Conservation (phyloP, 2,329 filamentous ascomycete genomes). For the Aspergillus fijiensis region DNA sequence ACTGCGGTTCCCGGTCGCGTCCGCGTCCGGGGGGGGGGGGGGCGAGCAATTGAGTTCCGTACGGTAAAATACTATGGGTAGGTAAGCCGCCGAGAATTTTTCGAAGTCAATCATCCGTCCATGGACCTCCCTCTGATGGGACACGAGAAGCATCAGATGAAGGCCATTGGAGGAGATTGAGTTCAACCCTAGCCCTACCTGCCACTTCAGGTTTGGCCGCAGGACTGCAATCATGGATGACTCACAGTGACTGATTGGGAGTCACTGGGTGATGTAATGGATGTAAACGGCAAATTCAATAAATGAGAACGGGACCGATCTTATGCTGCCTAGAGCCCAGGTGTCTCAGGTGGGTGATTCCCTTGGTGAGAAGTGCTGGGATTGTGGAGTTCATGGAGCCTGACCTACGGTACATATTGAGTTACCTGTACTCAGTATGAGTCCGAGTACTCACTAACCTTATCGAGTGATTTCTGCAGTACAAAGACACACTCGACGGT, state of each 20-base stretch:
- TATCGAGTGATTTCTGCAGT: too few species aligned
- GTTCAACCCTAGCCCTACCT: slow-evolving; percentile 7
- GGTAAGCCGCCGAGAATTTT: not conserved
- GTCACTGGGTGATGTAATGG: slow-evolving; percentile 3
- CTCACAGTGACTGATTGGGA: not conserved
- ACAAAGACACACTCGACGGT: too few species aligned
- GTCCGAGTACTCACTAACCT: too few species aligned
- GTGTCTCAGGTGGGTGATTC: not conserved
- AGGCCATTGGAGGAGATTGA: not conserved
- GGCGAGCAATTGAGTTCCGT: slow-evolving; percentile 1
- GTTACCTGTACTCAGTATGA: too few species aligned
- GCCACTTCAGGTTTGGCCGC: not conserved
- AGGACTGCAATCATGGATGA: not conserved
- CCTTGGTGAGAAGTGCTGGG: too few species aligned
- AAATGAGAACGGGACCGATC: too few species aligned
- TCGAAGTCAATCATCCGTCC: not conserved
- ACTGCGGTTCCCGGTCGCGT: slow-evolving; percentile 3
- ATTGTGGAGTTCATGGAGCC: not conserved
- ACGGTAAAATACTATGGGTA: not conserved
- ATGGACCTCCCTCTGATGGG: slow-evolving; percentile 6
- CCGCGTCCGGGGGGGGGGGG: not conserved
- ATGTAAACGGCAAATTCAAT: not conserved
- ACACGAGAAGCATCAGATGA: slow-evolving; percentile 2
- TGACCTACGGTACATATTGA: not conserved
- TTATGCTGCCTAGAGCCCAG: not conserved